phyloP scores from a whole-genome alignment of 2,329 filamentous ascomycete species.

The Fonsecaea nubica region DNA sequence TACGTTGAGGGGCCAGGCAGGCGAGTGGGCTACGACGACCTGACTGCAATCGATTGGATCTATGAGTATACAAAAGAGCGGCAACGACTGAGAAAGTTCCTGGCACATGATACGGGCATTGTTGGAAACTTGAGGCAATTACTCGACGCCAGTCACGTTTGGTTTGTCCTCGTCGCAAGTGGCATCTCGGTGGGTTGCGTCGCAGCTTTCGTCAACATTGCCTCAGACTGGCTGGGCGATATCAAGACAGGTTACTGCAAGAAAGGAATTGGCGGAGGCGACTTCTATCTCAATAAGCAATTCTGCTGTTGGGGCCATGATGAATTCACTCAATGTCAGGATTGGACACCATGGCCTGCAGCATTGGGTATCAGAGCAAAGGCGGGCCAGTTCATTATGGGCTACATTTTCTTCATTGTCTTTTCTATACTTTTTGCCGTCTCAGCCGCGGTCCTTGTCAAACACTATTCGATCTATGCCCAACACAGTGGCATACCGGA shows the following conservation, averaged over 20 bases:
- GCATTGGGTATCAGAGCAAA: constrained; percentile 71
- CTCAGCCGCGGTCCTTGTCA: constrained; percentile 78
- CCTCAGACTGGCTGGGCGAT: constrained; percentile 91
- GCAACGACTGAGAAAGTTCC: constrained; percentile 79
- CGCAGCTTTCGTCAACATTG: constrained; percentile 87
- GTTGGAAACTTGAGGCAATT: constrained; percentile 75
- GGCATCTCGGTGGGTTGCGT: constrained; percentile 83
- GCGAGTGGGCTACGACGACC: constrained; percentile 91
- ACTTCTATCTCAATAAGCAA: constrained; percentile 86
- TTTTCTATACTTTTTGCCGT: constrained; percentile 81
- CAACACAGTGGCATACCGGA: constrained; percentile 96
- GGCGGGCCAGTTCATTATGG: constrained; percentile 78
- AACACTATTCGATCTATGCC: constrained; percentile 83
- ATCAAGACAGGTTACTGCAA: constrained; percentile 89
- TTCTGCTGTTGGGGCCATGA: constrained; percentile 96
- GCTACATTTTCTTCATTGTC: constrained; percentile 85
- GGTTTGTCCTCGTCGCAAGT: constrained; percentile 85
- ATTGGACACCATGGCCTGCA: constrained; percentile 85
- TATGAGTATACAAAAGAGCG: constrained; percentile 98
- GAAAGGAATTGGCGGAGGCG: constrained; percentile 75
- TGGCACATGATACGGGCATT: constrained; percentile 69
- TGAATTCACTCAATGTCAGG: constrained; percentile 76
- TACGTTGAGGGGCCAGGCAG: constrained; percentile 86
- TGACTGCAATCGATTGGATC: constrained; percentile 99
- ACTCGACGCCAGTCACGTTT: constrained; percentile 86